These are phyloP conservation scores for Pyricularia sp. DNA, from an alignment of 2,329 filamentous ascomycete species.

Conservation along the genomic window DNA sequence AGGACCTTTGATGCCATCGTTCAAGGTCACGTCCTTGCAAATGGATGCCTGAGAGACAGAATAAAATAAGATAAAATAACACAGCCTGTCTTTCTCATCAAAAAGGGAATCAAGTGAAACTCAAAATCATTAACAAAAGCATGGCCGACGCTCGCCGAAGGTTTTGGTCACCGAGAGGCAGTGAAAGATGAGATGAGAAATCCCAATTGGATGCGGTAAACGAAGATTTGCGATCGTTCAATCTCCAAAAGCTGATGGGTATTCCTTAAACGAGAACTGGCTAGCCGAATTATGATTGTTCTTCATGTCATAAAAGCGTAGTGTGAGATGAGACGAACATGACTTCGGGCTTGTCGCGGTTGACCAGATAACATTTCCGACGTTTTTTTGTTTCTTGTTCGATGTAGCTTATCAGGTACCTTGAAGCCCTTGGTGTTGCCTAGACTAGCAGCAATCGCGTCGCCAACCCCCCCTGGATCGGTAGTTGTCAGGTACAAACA, in stretches of 20 bases:
- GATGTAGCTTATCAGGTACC: neutral
- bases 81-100: neutral
- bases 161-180: neutral
- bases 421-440: neutral
- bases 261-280: neutral
- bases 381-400: neutral
- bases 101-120: neutral
- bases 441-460: neutral
- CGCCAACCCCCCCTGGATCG: too few relatives aligned
- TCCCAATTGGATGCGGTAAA: neutral
- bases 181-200: neutral
- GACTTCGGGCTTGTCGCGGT: neutral
- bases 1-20: conserved; percentile 21
- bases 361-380: too few relatives aligned
- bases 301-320: neutral
- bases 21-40: neutral
- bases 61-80: neutral
- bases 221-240: neutral
- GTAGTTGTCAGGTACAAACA: neutral
- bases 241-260: neutral
- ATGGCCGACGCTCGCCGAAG: neutral
- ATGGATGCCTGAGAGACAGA: neutral
- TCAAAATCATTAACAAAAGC: neutral
- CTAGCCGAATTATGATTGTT: neutral
- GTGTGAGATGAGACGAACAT: neutral